These are phyloP conservation scores for Solanum corneliomulleri DNA, from an alignment of 257 asterid species.

Conservation along the genomic window DNA sequence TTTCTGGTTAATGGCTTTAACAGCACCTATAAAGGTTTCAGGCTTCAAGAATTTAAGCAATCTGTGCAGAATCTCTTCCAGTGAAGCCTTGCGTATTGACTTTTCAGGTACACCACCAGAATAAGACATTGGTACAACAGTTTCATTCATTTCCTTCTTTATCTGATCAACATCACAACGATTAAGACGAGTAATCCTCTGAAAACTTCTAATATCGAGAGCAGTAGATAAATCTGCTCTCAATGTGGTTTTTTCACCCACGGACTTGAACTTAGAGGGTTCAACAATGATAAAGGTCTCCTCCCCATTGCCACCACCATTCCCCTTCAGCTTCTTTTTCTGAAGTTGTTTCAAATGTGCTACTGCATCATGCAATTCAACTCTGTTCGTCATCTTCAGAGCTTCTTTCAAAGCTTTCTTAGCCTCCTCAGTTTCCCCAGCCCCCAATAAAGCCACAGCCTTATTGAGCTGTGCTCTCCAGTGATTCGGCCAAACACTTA, in stretches of 20 bases:
- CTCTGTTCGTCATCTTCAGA: conserved; percentile 85
- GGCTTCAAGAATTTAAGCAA: conserved; percentile 82
- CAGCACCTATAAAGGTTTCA: conserved; percentile 87
- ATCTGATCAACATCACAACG: conserved; percentile 69
- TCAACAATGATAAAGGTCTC: conserved; percentile 61
- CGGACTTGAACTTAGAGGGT: conserved; percentile 61
- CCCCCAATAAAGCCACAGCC: conserved; percentile 88
- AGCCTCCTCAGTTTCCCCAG: conserved; percentile 94
- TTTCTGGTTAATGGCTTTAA: conserved; percentile 87
- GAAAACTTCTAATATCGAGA: conserved; percentile 77
- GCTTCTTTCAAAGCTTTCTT: conserved; percentile 95
- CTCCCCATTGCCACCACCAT: conserved; percentile 48
- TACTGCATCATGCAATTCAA: conserved; percentile 85
- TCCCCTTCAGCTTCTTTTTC: conserved; percentile 71
- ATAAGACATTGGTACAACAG: conserved; percentile 66
- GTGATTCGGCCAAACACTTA: conserved; percentile 90
- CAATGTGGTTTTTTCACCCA: conserved; percentile 63
- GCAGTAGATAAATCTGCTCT: conserved; percentile 66
- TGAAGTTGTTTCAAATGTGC: conserved; percentile 89
- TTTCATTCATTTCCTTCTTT: conserved; percentile 80
- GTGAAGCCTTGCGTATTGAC: conserved; percentile 83
- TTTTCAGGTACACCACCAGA: conserved; percentile 84
- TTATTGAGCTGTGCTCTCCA: conserved; percentile 98
- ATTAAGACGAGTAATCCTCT: conserved; percentile 82
- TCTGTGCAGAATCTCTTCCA: conserved; percentile 68